phyloP scores from a whole-genome alignment of 768 basidiomycete genomes.

The Pleurotus citrinopileatus region DNA sequence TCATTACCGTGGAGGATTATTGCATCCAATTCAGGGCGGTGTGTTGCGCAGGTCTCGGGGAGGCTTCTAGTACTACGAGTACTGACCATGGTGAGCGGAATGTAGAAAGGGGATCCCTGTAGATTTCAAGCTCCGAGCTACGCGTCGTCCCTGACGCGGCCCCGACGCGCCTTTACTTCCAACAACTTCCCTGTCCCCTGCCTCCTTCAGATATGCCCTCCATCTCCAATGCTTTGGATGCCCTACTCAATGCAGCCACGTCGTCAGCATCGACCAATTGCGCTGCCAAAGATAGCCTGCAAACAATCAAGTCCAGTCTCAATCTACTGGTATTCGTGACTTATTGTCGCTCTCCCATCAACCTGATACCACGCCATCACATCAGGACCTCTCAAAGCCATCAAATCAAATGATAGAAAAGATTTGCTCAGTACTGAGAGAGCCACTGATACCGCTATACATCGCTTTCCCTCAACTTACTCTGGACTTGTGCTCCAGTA shows the following conservation, averaged over 20 bases:
- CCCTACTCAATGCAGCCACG: neutral
- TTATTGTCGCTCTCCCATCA: too few species aligned
- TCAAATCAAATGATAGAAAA: slow-evolving; percentile 34
- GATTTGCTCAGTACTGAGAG: slow-evolving; percentile 38
- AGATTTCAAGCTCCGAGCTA: neutral
- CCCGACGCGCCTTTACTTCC: slow-evolving; percentile 6
- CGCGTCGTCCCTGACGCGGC: neutral
- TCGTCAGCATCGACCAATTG: neutral
- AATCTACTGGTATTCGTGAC: slow-evolving; percentile 4
- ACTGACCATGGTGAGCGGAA: too few species aligned
- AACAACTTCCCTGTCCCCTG: slow-evolving; percentile 2
- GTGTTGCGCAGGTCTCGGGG: neutral
- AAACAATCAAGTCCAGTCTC: neutral
- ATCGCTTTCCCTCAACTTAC: slow-evolving; percentile 31
- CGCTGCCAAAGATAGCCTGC: neutral
- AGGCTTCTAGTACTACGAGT: too few species aligned
- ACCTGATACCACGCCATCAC: too few species aligned
- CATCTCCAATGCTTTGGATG: neutral
- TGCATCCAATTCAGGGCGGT: neutral
- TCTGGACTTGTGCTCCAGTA: slow-evolving; percentile 35
- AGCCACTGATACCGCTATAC: slow-evolving; percentile 44
- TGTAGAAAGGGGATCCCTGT: neutral
- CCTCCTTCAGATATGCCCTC: neutral
- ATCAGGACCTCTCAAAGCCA: slow-evolving; percentile 35
- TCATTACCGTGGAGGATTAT: slow-evolving; percentile 1